Percentiles rank a stretch among this genome's conserved stretches.
phyloP scores from a whole-genome alignment of 2,329 filamentous ascomycete genomes.

The Orbilia ellipsospora region DNA sequence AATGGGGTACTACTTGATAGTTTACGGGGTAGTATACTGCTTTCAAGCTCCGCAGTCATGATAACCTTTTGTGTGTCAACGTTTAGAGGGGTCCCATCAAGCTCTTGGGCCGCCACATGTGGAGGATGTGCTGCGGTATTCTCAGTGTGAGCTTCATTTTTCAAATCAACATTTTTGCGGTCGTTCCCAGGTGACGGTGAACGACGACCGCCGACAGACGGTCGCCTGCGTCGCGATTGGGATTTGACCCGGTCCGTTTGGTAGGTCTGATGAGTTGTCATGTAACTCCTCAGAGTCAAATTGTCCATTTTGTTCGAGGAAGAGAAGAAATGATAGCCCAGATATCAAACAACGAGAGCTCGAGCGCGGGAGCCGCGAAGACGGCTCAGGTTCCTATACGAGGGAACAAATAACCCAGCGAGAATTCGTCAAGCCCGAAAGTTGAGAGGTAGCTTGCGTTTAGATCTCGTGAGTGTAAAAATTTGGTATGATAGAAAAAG shows the following conservation, averaged over 20 bases:
- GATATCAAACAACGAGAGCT: slow-evolving; percentile 21
- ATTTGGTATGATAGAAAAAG: slow-evolving; percentile 7
- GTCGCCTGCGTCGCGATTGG: slow-evolving; percentile 36
- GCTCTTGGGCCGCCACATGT: slow-evolving; percentile 17
- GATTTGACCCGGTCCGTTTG: slow-evolving; percentile 51
- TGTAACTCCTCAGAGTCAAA: slow-evolving; percentile 51
- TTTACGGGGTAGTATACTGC: slow-evolving; percentile 51
- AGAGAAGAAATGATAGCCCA: neutral
- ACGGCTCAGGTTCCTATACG: slow-evolving; percentile 28
- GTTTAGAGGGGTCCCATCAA: slow-evolving; percentile 47
- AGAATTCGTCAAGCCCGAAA: slow-evolving; percentile 15
- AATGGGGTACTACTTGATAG: slow-evolving; percentile 45
- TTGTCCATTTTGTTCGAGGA: slow-evolving; percentile 36
- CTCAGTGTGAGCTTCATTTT: slow-evolving; percentile 40
- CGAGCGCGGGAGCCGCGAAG: slow-evolving; percentile 18
- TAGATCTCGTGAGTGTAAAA: slow-evolving; percentile 22
- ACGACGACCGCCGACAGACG: slow-evolving; percentile 35
- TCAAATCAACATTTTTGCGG: slow-evolving; percentile 44
- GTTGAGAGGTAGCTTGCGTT: slow-evolving; percentile 19
- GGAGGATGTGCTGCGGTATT: slow-evolving; percentile 23
- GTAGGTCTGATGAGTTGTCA: slow-evolving; percentile 45
- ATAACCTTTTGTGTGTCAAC: slow-evolving; percentile 50
- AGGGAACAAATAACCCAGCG: slow-evolving; percentile 20
- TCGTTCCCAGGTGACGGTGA: slow-evolving; percentile 41
- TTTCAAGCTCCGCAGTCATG: slow-evolving; percentile 42